These are phyloP conservation scores for Xylaria sp. DNA, from an alignment of 2,329 filamentous ascomycete genomes.

Conservation along the genomic window DNA sequence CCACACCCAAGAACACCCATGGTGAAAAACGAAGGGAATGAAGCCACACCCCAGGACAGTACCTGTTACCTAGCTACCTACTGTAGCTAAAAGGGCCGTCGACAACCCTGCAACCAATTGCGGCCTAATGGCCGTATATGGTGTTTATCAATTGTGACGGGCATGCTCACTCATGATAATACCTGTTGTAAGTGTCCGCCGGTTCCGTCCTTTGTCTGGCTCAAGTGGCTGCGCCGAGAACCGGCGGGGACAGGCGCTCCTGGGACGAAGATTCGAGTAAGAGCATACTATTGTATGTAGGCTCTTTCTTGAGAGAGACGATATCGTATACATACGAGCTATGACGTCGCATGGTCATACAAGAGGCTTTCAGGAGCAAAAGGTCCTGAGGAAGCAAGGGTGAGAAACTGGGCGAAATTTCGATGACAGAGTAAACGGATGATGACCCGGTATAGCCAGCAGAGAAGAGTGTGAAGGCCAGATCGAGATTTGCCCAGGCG, in stretches of 20 bases:
- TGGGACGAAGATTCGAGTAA: not conserved
- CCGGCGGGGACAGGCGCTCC: not conserved
- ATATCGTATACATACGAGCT: conserved; percentile 4
- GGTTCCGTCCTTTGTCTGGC: not conserved
- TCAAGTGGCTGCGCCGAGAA: not conserved
- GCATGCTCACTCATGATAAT: not conserved
- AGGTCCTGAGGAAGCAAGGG: conserved; percentile 28
- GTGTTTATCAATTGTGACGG: conserved; percentile 9
- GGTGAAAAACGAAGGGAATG: conserved; percentile 9
- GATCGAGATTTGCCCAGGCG: conserved; percentile 42
- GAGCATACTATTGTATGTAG: not conserved
- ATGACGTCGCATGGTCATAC: conserved; percentile 39
- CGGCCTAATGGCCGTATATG: conserved; percentile 13
- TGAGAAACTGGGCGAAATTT: conserved; percentile 19
- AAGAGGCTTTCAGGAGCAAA: conserved; percentile 31
- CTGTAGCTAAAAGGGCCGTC: not conserved
- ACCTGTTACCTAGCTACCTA: not conserved
- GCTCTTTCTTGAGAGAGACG: not conserved
- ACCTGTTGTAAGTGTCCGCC: not conserved
- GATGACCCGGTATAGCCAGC: conserved; percentile 14
- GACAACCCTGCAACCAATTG: conserved; percentile 21
- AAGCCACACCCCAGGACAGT: conserved; percentile 20
- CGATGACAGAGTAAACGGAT: conserved; percentile 28
- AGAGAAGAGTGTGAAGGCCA: conserved; percentile 12
- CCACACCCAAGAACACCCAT: conserved; percentile 8